Evolutionary conservation across 345 rosid genomes (phyloP).

Genomic region (Murraya paniculata): DNA sequence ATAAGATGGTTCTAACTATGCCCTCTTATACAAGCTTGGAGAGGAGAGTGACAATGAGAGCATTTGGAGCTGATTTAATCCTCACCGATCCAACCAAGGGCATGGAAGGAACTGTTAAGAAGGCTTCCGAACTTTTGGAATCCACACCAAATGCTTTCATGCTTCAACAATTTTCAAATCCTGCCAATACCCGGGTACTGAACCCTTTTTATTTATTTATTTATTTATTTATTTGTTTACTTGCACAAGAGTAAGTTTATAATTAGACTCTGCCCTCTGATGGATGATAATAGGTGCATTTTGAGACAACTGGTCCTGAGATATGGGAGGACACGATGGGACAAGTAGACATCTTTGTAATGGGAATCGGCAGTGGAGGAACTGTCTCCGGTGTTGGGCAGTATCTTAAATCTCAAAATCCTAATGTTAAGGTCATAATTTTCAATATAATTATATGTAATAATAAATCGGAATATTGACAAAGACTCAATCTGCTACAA

Average conservation of each 20-base stretch:
- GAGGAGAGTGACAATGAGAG: constrained; percentile 93
- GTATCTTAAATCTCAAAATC: constrained; percentile 89
- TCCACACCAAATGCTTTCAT: constrained; percentile 73
- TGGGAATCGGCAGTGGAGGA: constrained; percentile 99
- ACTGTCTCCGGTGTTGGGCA: constrained; percentile 95
- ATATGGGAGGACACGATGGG: constrained; percentile 97
- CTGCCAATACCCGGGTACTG: constrained; percentile 74
- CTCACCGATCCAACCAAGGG: constrained; percentile 95
- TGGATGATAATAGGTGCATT: constrained; percentile 63
- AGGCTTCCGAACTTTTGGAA: constrained; percentile 78
- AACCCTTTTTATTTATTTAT: background rate
- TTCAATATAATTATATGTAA: background rate
- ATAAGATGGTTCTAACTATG: constrained; percentile 87
- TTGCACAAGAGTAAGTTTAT: background rate
- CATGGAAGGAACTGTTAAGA: constrained; percentile 96
- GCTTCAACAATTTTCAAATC: constrained; percentile 91
- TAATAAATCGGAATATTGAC: background rate
- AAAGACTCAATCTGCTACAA: background rate
- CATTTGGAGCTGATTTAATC: constrained; percentile 90
- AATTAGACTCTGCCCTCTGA: background rate
- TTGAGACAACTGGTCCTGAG: constrained; percentile 95
- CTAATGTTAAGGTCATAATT: constrained; percentile 71
- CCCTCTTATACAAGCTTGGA: constrained; percentile 97
- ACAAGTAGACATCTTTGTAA: constrained; percentile 84
- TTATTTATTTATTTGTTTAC: background rate